Conservation (phyloP, 495 filamentous ascomycete genomes). For the Aspergillus panamensis region DNA sequence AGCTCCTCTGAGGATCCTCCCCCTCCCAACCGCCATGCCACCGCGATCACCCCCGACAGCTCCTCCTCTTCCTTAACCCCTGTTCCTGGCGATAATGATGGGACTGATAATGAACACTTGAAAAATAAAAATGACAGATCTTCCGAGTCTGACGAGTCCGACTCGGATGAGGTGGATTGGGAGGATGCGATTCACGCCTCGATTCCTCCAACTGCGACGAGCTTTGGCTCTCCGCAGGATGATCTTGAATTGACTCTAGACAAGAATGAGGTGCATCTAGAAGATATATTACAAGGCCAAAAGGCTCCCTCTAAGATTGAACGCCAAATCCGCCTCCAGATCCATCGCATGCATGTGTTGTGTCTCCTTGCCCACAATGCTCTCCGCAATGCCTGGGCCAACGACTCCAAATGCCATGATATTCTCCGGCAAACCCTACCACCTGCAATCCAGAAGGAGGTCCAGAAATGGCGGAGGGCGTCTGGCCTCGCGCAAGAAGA, state of each 20-base stretch:
- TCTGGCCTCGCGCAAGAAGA: constrained; percentile 56
- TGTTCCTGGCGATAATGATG: constrained; percentile 28
- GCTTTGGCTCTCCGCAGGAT: constrained; percentile 31
- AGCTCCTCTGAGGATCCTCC: constrained; percentile 58
- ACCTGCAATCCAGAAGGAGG: constrained; percentile 61
- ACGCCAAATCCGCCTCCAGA: constrained; percentile 67
- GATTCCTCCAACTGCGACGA: constrained; percentile 27
- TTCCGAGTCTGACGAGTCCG: constrained; percentile 47
- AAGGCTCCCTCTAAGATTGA: constrained; percentile 85
- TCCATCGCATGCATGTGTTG: constrained; percentile 88
- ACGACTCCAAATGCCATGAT: constrained; percentile 72
- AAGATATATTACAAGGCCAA: constrained; percentile 64
- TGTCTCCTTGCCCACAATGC: constrained; percentile 85
- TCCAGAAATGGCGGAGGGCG: constrained; percentile 68
- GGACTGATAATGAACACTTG: constrained; percentile 11
- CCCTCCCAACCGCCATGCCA: constrained; percentile 58
- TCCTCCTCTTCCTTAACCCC: constrained; percentile 64
- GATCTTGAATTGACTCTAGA: constrained; percentile 77
- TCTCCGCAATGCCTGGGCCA: constrained; percentile 80
- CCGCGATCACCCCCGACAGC: constrained; percentile 28
- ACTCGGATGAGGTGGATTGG: constrained; percentile 72
- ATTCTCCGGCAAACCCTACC: constrained; percentile 71
- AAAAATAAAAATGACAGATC: constrained; percentile 20
- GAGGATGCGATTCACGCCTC: constrained; percentile 70
- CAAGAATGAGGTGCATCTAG: constrained; percentile 52